A percentile compares a stretch with the other conserved stretches of the same genome.
These are phyloP conservation scores for Penicillium robsamsonii DNA, from an alignment of 495 filamentous ascomycete species.

Conservation along the genomic window DNA sequence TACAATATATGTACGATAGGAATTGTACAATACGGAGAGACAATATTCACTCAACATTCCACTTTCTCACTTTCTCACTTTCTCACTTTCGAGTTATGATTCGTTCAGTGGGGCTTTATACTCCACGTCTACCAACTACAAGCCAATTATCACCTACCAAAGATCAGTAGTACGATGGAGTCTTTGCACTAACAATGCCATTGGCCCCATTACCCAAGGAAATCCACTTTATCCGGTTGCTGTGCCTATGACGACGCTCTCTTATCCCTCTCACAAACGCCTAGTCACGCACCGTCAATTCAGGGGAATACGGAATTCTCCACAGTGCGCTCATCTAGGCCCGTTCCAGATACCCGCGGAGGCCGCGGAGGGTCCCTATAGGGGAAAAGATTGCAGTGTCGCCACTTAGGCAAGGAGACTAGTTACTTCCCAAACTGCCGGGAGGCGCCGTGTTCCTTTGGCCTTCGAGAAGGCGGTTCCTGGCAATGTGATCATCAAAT, in stretches of 20 bases:
- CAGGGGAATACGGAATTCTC: slow-evolving; percentile 30
- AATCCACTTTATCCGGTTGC: slow-evolving; percentile 5
- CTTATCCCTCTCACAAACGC: slow-evolving; percentile 5
- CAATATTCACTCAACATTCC: neutral
- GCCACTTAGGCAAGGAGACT: slow-evolving; percentile 20
- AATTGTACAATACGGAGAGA: neutral
- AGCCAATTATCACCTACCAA: slow-evolving; percentile 10
- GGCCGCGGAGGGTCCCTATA: slow-evolving; percentile 13
- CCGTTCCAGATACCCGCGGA: slow-evolving; percentile 23
- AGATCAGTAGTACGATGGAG: slow-evolving; percentile 24
- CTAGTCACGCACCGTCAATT: slow-evolving; percentile 14
- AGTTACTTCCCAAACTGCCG: slow-evolving; percentile 24
- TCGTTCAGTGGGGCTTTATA: slow-evolving; percentile 3
- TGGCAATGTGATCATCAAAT: slow-evolving; percentile 5
- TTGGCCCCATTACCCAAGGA: slow-evolving; percentile 8
- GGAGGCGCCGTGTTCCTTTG: slow-evolving; percentile 22
- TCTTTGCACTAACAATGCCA: slow-evolving; percentile 19
- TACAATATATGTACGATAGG: neutral
- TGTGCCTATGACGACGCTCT: neutral
- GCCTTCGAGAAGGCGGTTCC: slow-evolving; percentile 26
- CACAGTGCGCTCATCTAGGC: slow-evolving; percentile 29
- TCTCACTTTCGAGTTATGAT: neutral
- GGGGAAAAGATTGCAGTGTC: slow-evolving; percentile 13
- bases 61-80: too few relatives aligned
- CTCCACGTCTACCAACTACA: slow-evolving; percentile 6